These are phyloP conservation scores for Phycomyces nitens DNA, from an alignment of 192 early-diverging fungal genomes.

Conservation along the genomic window DNA sequence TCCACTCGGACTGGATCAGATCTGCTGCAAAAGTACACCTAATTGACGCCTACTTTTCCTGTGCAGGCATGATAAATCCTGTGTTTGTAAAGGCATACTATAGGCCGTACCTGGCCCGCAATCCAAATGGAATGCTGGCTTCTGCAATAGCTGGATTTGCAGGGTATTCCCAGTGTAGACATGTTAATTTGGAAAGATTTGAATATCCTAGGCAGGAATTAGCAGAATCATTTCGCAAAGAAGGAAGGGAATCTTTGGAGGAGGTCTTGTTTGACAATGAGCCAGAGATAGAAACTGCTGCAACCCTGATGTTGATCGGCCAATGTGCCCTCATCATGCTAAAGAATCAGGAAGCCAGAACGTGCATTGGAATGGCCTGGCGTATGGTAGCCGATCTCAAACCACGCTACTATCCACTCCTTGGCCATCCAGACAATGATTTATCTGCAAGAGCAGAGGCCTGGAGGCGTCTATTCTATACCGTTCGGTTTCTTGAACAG, in stretches of 20 bases:
- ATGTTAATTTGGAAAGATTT: constrained; percentile 2
- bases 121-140: constrained; percentile 15
- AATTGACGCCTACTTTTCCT: constrained; percentile 3
- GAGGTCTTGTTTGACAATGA: constrained; percentile 17
- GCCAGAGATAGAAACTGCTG: constrained; percentile 9
- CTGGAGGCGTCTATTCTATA: constrained; percentile 19
- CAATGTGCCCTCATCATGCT: constrained; percentile 10
- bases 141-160: constrained; percentile 15
- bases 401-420: constrained; percentile 3
- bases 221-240: constrained; percentile 9
- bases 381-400: constrained; percentile 15
- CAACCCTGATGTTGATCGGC: constrained; percentile 1
- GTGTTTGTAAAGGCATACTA: constrained; percentile 5
- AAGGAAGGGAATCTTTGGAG: constrained; percentile 14
- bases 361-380: constrained; percentile 18
- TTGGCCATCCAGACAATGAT: constrained; percentile 3
- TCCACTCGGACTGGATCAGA: background rate
- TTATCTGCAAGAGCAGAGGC: constrained; percentile 10
- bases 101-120: constrained; percentile 3
- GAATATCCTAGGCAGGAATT: constrained; percentile 2
- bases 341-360: constrained; percentile 14
- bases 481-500: constrained; percentile 12
- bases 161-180: constrained; percentile 19
- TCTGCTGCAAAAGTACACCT: background rate
- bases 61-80: constrained; percentile 13